Conservation (phyloP, 345 rosid species). For the Lumnitzera racemosa region DNA sequence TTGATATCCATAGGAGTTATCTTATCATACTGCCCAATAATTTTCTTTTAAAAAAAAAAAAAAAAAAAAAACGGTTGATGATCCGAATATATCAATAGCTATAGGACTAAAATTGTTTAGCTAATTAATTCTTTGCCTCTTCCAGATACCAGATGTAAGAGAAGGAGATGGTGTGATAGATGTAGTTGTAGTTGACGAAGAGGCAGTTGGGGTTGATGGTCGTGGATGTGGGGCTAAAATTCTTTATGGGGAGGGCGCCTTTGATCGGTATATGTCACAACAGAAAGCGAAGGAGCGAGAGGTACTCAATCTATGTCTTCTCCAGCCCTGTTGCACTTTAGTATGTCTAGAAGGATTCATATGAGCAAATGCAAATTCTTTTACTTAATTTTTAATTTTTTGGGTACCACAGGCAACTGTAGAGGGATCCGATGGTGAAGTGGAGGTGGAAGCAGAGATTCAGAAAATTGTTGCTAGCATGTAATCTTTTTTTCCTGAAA, state of each 20-base stretch:
- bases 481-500: slow-evolving; percentile 29
- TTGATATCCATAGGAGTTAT: no score
- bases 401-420: slow-evolving; percentile 34
- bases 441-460: slow-evolving; percentile 64
- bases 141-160: slow-evolving; percentile 83
- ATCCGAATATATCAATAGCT: not conserved
- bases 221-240: slow-evolving; percentile 65
- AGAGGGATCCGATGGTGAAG: slow-evolving; percentile 54
- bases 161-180: slow-evolving; percentile 65
- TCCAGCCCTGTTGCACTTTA: not conserved
- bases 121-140: not conserved
- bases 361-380: not conserved
- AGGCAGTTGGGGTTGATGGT: slow-evolving; percentile 58
- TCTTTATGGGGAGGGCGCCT: slow-evolving; percentile 76
- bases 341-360: not conserved
- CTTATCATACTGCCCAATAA: no score
- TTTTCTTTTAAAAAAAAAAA: no score
- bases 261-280: slow-evolving; percentile 54
- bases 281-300: slow-evolving; percentile 27
- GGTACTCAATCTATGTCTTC: slow-evolving; percentile 14
- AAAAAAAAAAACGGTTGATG: not conserved
- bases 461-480: slow-evolving; percentile 83
- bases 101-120: not conserved
- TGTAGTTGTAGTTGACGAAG: slow-evolving; percentile 84
- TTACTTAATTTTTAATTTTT: not conserved